Evolutionary conservation across 1,284 basidiomycete genomes (phyloP), one percentile per base, ranked within the genome.

Genomic region (Irpex sp.): DNA sequence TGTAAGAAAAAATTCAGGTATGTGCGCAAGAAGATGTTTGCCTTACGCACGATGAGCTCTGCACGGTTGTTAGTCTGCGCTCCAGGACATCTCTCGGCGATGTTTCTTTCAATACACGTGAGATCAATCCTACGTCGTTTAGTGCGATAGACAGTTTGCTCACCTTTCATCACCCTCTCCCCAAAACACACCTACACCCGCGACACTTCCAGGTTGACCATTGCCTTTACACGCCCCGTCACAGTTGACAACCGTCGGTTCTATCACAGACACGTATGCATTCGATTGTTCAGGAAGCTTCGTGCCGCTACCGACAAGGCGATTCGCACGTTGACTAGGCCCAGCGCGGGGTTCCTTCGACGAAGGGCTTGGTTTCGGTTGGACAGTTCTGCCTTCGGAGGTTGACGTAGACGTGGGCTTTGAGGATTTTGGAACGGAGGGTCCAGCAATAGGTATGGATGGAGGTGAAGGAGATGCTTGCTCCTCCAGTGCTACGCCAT

Each of bases 61-160:
- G 92, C 94, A 11, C 92, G 81, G 66, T 96, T 96, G 72, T 96
- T 96, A 0, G 93, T 96, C 72, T 96, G 94, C 55, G 76, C 78
- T 1, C 94, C 94, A 1, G 92, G 90, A 68, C 93, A 90, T 19
- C 93, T 80, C 68, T 93, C 89, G 0, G 87, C 81, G 2, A 94
- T 73, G 70, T 93, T 94, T 58, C 93, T 92, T 13, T 44, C 15
- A 8, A 6, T 8, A 62, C 34, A 15, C 52, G 57, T 37, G 3
- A 26, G 31, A 13, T 56, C 34, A 56, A 9, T 9, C 13, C 3
- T 8, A 5, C 49, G 2, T 11, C 34, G 34, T 34, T 13, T 5
- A 59, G 55, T 26, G 3, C 3, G 26, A 26, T 26, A 26, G 17
- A 44, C n/a, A 44, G n/a, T 26, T 44, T 40, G 6, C 19, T 54